Evolutionary conservation across 1,284 basidiomycete genomes (phyloP), one percentile per base, ranked within the genome.

Genomic region (Vanrija pseudolonga): DNA sequence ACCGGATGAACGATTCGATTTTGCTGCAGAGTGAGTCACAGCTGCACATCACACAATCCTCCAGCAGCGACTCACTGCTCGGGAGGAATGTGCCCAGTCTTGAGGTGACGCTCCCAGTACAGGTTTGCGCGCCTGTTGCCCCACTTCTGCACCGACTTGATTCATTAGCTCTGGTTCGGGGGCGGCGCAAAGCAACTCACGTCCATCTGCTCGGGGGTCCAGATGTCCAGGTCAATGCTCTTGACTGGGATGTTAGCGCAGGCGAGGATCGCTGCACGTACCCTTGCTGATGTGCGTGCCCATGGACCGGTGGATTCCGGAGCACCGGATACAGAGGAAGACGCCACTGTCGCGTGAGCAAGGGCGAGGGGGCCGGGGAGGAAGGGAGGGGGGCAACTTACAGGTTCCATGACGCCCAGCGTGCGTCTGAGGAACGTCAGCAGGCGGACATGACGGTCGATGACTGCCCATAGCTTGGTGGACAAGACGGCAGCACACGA

Each of bases 341-440:
- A 92, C 88, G 28, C 93, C 93, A 26, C 90, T 91, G 62, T 22
- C 36, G 5, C 4, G 51, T 45, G n/a, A 45, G 39, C n/a, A n/a
- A n/a, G n/a, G n/a, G n/a, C n/a, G n/a, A n/a, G 15, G 22, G 14
- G 5, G 9, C 11, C 6, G 19, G n/a, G 17, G 7, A 3, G n/a
- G 17, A 3, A 4, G n/a, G 24, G 19, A 11, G 1, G 19, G 15
- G 14, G n/a, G 15, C 24, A 20, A 36, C 85, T 66, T 73, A 92
- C 85, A 98, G 76, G 73, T 98, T 98, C 90, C 94, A 97, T 2
- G 92, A 94, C 19, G 95, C 95, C 95, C 95, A 98, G 70, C 95
- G 82, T 38, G 95, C 90, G 80, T 98, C 95, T 95, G 41, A 17
- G 9, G 24, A 6, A 6, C 24, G 38, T 45, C 24, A 56, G 46